Percentiles rank a stretch among this genome's conserved stretches.
phyloP scores from a whole-genome alignment of 2,329 filamentous ascomycete species.

The Pseudogymnoascus sp. region DNA sequence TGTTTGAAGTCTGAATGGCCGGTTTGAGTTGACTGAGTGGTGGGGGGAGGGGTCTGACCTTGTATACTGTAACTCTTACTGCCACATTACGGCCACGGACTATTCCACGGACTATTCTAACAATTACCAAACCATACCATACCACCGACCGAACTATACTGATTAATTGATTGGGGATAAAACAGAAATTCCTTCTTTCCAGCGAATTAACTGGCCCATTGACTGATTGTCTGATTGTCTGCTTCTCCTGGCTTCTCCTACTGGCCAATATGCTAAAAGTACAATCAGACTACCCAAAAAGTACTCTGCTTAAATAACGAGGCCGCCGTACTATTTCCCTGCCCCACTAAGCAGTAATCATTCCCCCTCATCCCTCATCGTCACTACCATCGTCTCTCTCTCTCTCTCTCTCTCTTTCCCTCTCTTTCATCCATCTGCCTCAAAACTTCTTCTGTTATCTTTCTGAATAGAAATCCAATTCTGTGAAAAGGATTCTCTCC shows the following conservation, averaged over 20 bases:
- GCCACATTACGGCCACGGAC: not conserved
- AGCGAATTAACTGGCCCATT: not conserved
- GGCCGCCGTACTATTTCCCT: slow-evolving; percentile 1
- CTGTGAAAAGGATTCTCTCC: not conserved
- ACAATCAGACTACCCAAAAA: not conserved
- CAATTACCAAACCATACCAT: too few species aligned
- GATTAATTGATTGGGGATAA: not conserved
- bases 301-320: slow-evolving; percentile 5
- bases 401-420: not conserved
- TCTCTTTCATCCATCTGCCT: not conserved
- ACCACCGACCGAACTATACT: not conserved
- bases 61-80: not conserved
- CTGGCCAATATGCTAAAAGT: not conserved
- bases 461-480: slow-evolving; percentile 5
- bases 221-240: not conserved
- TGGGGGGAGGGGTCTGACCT: not conserved
- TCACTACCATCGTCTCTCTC: not conserved
- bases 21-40: not conserved
- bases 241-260: not conserved
- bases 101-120: not conserved
- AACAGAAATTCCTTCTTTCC: not conserved
- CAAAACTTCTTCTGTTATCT: not conserved
- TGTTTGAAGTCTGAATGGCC: not conserved
- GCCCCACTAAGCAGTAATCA: not conserved
- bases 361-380: not conserved